Conservation (phyloP, 805 yeast species). For the Ascoidea asiatica region DNA sequence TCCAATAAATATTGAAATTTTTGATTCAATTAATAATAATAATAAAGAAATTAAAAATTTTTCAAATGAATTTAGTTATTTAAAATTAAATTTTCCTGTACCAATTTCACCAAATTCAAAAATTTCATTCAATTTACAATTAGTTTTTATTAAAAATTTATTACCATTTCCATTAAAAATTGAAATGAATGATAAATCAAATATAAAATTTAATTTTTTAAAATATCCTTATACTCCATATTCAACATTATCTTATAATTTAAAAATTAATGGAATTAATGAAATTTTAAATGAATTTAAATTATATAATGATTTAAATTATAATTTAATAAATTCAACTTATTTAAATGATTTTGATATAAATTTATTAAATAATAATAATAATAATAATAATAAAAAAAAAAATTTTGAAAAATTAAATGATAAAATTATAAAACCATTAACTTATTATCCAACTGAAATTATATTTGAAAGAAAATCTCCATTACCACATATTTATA, state of each 20-base stretch:
- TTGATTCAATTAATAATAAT: constrained; percentile 6
- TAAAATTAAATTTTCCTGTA: constrained; percentile 38
- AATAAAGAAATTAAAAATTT: constrained; percentile 1
- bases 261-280: constrained; percentile 29
- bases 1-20: constrained; percentile 5
- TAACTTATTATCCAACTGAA: constrained; percentile 32
- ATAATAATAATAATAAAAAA: neutral
- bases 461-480: constrained; percentile 49
- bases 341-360: neutral
- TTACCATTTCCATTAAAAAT: constrained; percentile 54
- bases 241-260: constrained; percentile 31
- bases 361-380: constrained; percentile 5
- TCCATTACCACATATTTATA: constrained; percentile 50
- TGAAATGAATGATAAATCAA: constrained; percentile 47
- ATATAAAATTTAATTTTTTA: constrained; percentile 36
- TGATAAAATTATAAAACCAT: constrained; percentile 26
- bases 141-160: constrained; percentile 32
- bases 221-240: constrained; percentile 53
- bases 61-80: constrained; percentile 20
- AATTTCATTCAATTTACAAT: constrained; percentile 32
- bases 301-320: constrained; percentile 9
- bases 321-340: constrained; percentile 3
- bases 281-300: constrained; percentile 32
- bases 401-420: neutral
- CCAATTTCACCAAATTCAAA: constrained; percentile 55